These are phyloP conservation scores for Trichoderma atrobrunneum DNA, from an alignment of 2,329 filamentous ascomycete species.

Conservation along the genomic window DNA sequence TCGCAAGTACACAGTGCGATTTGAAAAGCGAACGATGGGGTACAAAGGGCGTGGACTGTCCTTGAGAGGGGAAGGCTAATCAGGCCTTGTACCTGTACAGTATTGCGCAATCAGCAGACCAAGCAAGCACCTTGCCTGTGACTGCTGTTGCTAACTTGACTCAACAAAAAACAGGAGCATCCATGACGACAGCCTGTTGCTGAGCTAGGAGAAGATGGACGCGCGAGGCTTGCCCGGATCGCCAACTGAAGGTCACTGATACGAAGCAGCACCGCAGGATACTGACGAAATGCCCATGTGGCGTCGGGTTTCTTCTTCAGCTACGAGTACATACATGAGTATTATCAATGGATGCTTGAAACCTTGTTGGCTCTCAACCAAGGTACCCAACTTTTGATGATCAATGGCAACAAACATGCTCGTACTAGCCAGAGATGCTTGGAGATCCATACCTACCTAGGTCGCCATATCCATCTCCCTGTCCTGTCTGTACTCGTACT, in stretches of 20 bases:
- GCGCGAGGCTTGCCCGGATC: conserved; percentile 2
- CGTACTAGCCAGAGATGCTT: not conserved
- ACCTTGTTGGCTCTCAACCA: not conserved
- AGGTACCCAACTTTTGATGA: no score
- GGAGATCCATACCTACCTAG: not conserved
- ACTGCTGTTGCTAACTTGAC: not conserved
- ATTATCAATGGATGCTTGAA: not conserved
- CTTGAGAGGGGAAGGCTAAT: conserved; percentile 33
- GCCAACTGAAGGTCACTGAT: not conserved
- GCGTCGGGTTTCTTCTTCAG: not conserved
- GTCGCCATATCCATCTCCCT: not conserved
- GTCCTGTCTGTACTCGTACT: not conserved
- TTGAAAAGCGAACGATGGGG: conserved; percentile 14
- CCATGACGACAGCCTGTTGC: conserved; percentile 11
- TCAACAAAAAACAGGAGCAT: not conserved
- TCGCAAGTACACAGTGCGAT: conserved; percentile 39
- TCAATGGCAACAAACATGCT: not conserved
- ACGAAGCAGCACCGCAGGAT: not conserved
- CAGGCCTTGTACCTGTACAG: conserved; percentile 39
- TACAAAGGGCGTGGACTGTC: conserved; percentile 39
- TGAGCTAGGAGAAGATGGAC: conserved; percentile 9
- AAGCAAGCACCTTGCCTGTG: conserved; percentile 1
- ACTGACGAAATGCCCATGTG: not conserved
- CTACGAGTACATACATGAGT: not conserved
- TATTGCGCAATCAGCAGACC: conserved; percentile 29